Base-by-base conservation (phyloP, 257 asterid genomes). In the Fraxinus quadrangulata region DNA sequence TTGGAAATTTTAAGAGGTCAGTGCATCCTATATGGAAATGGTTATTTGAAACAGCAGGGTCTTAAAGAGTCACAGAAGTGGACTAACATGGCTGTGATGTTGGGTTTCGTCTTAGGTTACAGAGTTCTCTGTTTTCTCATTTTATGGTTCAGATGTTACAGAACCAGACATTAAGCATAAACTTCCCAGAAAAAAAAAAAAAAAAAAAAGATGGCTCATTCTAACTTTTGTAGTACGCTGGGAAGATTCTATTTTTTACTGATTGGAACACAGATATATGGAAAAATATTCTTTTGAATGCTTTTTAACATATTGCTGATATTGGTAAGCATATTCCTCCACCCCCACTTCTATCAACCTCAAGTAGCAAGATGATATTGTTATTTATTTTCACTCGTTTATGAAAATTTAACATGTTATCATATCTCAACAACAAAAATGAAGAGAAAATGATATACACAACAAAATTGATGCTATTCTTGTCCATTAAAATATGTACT, bases 1-100 rank as follows among this genome's bases (percentile, higher is more conserved):
- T 75, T 92, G 80, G 90, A 86, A 54, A 77, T 74, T 17, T 78
- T 77, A 47, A 74, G 80, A 26, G 97, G 82, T 23, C 77, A 79
- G 17, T 92, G 98, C 84, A 85, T 72, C 71, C 5, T 92, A 68
- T 77, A 68, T 72, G 97, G 92, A 3, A 63, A 73, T 36, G 90
- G 83, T 81, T 89, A 91, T 77, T 75, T 94, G 89, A 85, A 71
- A 74, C 86, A 84, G 76, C 94, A 90, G 26, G 96, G 94, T 14
- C 21, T 94, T 59, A 75, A 82, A 73, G 85, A 90, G 72, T 83
- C 90, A 10, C 85, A 84, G 71, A 94, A 82, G 61, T 94, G 96
- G 97, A 92, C 83, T 39, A 90, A 92, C 71, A 80, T 94, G 88
- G 88, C 66, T 39, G 88, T 94, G 51, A 92, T 92, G 97, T 21